A percentile compares a stretch with the other conserved stretches of the same genome.
Conservation (phyloP, 768 basidiomycete species). For the Russula sp. region DNA sequence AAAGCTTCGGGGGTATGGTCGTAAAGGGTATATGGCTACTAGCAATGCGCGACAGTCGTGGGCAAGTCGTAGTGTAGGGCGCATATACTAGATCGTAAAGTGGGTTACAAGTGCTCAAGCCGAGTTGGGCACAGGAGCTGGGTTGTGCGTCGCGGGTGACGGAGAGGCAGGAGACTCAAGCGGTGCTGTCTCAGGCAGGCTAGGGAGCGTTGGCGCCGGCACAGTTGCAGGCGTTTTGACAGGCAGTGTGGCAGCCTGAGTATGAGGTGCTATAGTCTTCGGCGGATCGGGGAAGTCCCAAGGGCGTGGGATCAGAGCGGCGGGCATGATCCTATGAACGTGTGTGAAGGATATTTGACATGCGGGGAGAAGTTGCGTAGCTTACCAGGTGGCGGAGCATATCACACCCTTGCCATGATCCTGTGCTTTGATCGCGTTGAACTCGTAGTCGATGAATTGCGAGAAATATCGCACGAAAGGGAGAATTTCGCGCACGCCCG, state of each 20-base stretch:
- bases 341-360: not conserved
- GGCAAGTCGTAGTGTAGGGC: not conserved
- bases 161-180: constrained; percentile 7
- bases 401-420: constrained; percentile 73
- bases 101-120: not conserved
- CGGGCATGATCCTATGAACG: constrained; percentile 59
- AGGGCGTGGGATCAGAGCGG: constrained; percentile 67
- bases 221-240: not conserved
- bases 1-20: not conserved
- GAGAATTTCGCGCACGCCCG: constrained; percentile 74
- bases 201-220: not conserved
- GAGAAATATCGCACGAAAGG: constrained; percentile 81
- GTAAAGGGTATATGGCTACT: not conserved
- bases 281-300: constrained; percentile 62
- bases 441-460: constrained; percentile 74
- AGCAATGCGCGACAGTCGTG: not conserved
- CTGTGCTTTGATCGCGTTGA: constrained; percentile 50
- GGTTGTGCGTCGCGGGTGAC: constrained; percentile 1
- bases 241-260: not conserved
- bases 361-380: not conserved
- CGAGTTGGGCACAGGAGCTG: not conserved
- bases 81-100: not conserved
- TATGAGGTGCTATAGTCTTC: not conserved
- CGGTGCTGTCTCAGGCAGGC: not conserved
- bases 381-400: constrained; percentile 83